Base-by-base conservation (phyloP, 2,329 filamentous ascomycete species). In the Fusarium phyllophilum region DNA sequence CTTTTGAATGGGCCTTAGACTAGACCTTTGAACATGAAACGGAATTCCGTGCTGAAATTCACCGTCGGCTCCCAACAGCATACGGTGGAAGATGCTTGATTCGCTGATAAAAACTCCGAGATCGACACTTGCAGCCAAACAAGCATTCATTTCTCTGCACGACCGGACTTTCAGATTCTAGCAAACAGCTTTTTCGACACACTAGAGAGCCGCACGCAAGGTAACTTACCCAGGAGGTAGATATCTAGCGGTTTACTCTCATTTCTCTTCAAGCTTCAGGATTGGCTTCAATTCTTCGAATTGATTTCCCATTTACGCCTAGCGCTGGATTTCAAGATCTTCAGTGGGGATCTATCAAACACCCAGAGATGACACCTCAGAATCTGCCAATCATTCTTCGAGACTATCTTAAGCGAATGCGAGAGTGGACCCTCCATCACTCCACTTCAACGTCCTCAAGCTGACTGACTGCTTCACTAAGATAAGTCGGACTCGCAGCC, bases 341-440 rank as follows among this genome's bases (percentile, higher is more conserved):
- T 38, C 48, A 24, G 31, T 64, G n/a, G n/a, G 41, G 36, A 24
- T 62, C 57, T 49, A 48, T 31, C 55, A 63, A 17, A 36, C n/a
- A 24, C 17, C 17, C 20, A 61, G 34, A 24, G 45, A 60, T 39
- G 38, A 39, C 29, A 26, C 24, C n/a, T 22, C 33, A 22, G 24
- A 24, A 46, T 41, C 38, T n/a, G 15, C 39, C 34, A 62, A 52
- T 52, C 46, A 46, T 39, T 55, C 22, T 22, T 22, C 24, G 29
- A 20, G 26, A 33, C 22, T 18, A 38, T 36, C 6, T 26, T n/a
- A 73, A 58, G 68, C 72, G 72, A 74, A 41, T 74, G 72, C 72
- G 72, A 73, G 54, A 34, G 72, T 63, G 72, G 68, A 22, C 6
- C 31, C 52, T 33, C 15, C 39, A 44, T 42, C 36, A 51, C 68